phyloP scores from a whole-genome alignment of 208 protist species.

The Leishmania arabica region DNA sequence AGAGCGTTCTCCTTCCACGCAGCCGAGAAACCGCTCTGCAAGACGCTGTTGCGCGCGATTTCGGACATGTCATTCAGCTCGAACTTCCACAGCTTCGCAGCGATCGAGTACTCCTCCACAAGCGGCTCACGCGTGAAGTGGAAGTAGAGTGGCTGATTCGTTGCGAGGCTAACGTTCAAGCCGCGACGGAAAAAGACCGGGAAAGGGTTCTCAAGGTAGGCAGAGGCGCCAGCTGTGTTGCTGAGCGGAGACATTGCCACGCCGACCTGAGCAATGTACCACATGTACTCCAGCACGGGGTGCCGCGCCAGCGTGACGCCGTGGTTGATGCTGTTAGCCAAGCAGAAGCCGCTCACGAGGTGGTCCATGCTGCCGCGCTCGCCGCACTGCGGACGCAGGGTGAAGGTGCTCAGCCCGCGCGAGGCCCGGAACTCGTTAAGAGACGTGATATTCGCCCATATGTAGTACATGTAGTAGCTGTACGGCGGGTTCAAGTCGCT shows the following conservation, averaged over 20 bases:
- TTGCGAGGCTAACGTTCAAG: constrained; percentile 97
- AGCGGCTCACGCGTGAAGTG: constrained; percentile 97
- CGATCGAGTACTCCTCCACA: constrained; percentile 99
- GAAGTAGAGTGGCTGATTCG: constrained; percentile 97
- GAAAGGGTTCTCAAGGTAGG: constrained; percentile 97
- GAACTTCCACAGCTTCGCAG: constrained; percentile 98
- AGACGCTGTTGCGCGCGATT: constrained; percentile 97
- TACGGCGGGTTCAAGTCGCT: constrained; percentile 97
- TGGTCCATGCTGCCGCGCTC: constrained; percentile 93
- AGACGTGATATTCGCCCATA: constrained; percentile 97
- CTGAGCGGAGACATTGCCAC: constrained; percentile 98
- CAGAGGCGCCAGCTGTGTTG: constrained; percentile 97
- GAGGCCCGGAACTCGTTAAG: constrained; percentile 96
- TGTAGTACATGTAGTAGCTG: constrained; percentile 98
- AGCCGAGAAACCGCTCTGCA: constrained; percentile 95
- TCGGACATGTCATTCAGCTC: constrained; percentile 97
- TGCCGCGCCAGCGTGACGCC: constrained; percentile 95
- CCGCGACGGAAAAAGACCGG: constrained; percentile 95
- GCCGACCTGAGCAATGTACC: constrained; percentile 97
- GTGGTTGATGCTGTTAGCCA: constrained; percentile 96
- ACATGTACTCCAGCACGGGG: constrained; percentile 98
- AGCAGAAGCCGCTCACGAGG: constrained; percentile 94
- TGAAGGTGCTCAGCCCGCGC: constrained; percentile 83
- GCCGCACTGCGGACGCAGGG: constrained; percentile 97
- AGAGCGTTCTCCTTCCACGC: constrained; percentile 94